Conservation (phyloP, 2,329 filamentous ascomycete species). For the Microdochium bolleyi region DNA sequence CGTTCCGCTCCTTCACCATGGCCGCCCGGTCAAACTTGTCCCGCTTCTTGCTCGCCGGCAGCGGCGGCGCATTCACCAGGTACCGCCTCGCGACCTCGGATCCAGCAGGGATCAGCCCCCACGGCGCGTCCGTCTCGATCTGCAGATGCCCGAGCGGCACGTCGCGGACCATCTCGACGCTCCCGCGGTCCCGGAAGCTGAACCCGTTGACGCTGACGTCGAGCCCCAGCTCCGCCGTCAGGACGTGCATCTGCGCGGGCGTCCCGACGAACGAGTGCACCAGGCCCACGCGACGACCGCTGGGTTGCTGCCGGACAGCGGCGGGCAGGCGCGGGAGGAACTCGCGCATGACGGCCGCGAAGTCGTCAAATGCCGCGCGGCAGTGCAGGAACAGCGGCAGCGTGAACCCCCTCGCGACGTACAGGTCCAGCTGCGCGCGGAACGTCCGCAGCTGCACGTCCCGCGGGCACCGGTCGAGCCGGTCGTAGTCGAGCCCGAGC, state of each 20-base stretch:
- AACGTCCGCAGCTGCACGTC: slow-evolving; percentile 30
- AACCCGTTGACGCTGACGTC: slow-evolving; percentile 42
- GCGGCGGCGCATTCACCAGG: slow-evolving; percentile 23
- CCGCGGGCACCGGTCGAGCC: slow-evolving; percentile 31
- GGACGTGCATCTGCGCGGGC: slow-evolving; percentile 25
- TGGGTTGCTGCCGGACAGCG: neutral
- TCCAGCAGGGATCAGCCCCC: slow-evolving; percentile 30
- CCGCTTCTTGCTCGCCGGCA: slow-evolving; percentile 36
- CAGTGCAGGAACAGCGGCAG: slow-evolving; percentile 33
- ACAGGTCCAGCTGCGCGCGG: slow-evolving; percentile 29
- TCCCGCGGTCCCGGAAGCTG: slow-evolving; percentile 29
- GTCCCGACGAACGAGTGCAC: slow-evolving; percentile 32
- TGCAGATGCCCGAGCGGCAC: slow-evolving; percentile 32
- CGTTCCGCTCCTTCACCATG: slow-evolving; percentile 44
- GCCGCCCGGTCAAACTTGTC: slow-evolving; percentile 35
- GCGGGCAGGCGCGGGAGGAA: slow-evolving; percentile 27
- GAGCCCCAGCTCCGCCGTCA: slow-evolving; percentile 23
- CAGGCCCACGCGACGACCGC: slow-evolving; percentile 16
- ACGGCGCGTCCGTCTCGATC: slow-evolving; percentile 39
- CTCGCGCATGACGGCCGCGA: slow-evolving; percentile 28
- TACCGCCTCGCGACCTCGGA: slow-evolving; percentile 31
- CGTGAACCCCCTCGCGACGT: slow-evolving; percentile 17
- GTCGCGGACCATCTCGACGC: slow-evolving; percentile 30
- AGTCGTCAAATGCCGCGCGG: slow-evolving; percentile 32
- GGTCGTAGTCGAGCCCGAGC: slow-evolving; percentile 41